These are phyloP conservation scores for Botryococcus braunii DNA, from an alignment of 163 green algal genomes.

Conservation along the genomic window DNA sequence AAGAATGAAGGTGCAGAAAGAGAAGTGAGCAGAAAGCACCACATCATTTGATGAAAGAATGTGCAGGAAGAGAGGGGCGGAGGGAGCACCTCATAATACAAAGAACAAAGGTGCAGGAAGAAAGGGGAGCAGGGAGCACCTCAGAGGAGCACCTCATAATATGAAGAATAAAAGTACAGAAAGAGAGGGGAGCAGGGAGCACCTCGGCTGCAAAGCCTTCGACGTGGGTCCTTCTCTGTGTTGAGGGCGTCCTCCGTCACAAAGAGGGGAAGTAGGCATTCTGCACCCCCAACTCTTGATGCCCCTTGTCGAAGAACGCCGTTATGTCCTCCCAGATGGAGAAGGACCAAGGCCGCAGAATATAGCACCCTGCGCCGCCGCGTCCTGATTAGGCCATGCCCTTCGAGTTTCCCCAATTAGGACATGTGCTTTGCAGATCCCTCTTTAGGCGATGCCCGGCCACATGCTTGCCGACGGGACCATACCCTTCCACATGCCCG, in stretches of 20 bases:
- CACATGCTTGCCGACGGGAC: not conserved
- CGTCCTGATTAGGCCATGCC: slow-evolving; percentile 1
- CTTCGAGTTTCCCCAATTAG: not conserved
- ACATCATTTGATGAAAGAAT: no score
- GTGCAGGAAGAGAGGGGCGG: no score
- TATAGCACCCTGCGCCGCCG: slow-evolving; percentile 97
- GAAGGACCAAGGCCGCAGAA: slow-evolving; percentile 89
- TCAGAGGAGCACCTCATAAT: no score
- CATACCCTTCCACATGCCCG: no score
- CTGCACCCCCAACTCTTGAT: slow-evolving; percentile 88
- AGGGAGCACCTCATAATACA: no score
- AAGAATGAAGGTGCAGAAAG: no score
- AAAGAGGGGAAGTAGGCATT: slow-evolving; percentile 99
- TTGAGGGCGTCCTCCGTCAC: slow-evolving; percentile 90
- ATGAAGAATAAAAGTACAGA: no score
- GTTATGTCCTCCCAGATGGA: slow-evolving; percentile 90
- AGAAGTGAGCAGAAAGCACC: no score
- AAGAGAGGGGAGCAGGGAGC: not conserved
- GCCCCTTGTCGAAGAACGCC: slow-evolving; percentile 78
- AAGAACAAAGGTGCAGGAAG: no score
- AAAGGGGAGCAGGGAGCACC: no score
- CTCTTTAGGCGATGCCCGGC: not conserved
- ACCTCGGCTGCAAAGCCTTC: slow-evolving; percentile 76
- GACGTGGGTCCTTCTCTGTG: slow-evolving; percentile 95
- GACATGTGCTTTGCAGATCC: not conserved